phyloP scores from a whole-genome alignment of 352 stramenopile genomes.

The Phytophthora sansomeana region DNA sequence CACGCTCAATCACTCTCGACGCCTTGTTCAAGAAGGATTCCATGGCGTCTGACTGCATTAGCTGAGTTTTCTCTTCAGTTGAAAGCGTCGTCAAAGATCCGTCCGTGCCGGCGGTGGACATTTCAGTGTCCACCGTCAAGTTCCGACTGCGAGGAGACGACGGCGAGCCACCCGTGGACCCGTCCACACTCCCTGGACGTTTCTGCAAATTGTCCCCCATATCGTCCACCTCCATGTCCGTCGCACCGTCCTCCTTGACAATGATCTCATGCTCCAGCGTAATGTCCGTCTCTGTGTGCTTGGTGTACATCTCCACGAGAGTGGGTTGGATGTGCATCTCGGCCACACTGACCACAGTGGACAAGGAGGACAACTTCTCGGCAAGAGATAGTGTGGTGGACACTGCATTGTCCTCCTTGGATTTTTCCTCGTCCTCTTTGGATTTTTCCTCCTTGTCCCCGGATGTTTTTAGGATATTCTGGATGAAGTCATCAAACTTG shows the following conservation, averaged over 20 bases:
- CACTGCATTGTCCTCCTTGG: slow-evolving; percentile 42
- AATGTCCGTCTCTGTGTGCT: slow-evolving; percentile 86
- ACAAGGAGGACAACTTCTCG: slow-evolving; percentile 78
- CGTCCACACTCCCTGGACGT: slow-evolving; percentile 38
- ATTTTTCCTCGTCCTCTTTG: slow-evolving; percentile 7
- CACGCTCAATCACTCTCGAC: slow-evolving; percentile 82
- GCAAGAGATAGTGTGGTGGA: slow-evolving; percentile 64
- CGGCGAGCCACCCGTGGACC: slow-evolving; percentile 17
- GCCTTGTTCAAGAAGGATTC: slow-evolving; percentile 80
- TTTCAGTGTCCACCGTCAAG: slow-evolving; percentile 62
- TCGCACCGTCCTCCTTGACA: slow-evolving; percentile 46
- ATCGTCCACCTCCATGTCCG: slow-evolving; percentile 59
- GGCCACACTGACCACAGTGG: slow-evolving; percentile 77
- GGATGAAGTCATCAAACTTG: slow-evolving; percentile 88
- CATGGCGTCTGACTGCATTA: slow-evolving; percentile 82
- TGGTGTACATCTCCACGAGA: slow-evolving; percentile 86
- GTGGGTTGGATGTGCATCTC: slow-evolving; percentile 86
- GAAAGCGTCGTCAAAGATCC: slow-evolving; percentile 37
- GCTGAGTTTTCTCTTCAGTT: slow-evolving; percentile 68
- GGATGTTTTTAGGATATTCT: slow-evolving; percentile 84
- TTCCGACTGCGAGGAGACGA: slow-evolving; percentile 52
- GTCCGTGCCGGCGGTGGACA: slow-evolving; percentile 28
- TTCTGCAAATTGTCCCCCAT: slow-evolving; percentile 40
- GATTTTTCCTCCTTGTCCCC: slow-evolving; percentile 28
- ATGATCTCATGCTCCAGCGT: slow-evolving; percentile 82